phyloP scores from a whole-genome alignment of 352 stramenopile genomes.

The Globisporangium abappressorium region DNA sequence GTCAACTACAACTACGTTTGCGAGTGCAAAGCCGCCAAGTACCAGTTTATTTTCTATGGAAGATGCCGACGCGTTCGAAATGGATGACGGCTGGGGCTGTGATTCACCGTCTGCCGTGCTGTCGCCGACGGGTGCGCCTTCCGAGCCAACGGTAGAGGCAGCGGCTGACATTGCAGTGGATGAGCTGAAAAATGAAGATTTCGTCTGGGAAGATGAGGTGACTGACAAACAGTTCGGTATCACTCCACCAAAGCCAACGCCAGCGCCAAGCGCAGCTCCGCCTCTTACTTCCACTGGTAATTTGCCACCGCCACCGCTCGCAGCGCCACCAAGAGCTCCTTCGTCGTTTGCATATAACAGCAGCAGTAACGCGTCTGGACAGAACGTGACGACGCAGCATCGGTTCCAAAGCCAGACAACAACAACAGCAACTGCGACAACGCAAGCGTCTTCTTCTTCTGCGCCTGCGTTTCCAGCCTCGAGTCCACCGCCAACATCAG shows the following conservation, averaged over 20 bases:
- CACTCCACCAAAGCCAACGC: constrained; percentile 14
- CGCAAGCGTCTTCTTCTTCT: neutral
- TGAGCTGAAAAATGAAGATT: constrained; percentile 28
- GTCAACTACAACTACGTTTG: constrained; percentile 5
- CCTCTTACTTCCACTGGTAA: neutral
- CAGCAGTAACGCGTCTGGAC: neutral
- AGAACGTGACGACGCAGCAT: constrained; percentile 1
- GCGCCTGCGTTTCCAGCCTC: constrained; percentile 9
- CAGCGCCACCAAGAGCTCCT: neutral
- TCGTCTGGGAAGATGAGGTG: constrained; percentile 50
- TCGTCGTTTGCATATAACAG: constrained; percentile 5
- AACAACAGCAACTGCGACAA: neutral
- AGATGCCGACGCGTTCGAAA: constrained; percentile 53
- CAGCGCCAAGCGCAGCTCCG: neutral
- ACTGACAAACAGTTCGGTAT: constrained; percentile 18
- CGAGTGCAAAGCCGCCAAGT: constrained; percentile 17
- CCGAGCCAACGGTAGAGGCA: constrained; percentile 29
- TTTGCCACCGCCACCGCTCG: neutral
- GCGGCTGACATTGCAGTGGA: constrained; percentile 7
- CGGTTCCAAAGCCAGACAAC: constrained; percentile 1
- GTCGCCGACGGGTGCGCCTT: constrained; percentile 54
- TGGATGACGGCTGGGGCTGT: constrained; percentile 66
- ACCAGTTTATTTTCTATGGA: constrained; percentile 76
- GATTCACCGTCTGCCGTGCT: constrained; percentile 73
- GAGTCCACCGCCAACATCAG: constrained; percentile 6